Base-by-base conservation (phyloP, 495 filamentous ascomycete species). In the Acidomyces sp. region DNA sequence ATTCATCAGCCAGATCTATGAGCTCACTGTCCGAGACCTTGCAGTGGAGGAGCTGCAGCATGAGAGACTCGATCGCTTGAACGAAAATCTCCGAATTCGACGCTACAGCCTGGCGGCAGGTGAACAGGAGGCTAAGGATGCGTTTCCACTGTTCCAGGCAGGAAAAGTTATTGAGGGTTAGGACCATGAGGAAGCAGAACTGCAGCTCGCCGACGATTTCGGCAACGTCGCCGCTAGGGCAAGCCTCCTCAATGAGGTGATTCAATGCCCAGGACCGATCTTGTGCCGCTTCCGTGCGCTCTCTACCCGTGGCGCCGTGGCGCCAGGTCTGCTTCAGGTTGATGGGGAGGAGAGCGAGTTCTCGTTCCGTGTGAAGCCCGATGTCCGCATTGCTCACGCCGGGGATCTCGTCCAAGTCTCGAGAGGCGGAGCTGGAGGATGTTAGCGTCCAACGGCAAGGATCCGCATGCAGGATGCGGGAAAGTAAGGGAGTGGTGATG, bases 91-190 rank as follows among this genome's bases (percentile, higher is more conserved):
- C 41, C 26, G 80, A 69, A 2, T 63, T 63, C 1, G 68, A 62
- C 16, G 63, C 51, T 3, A 78, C 69, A 0, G 86, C 76, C 29
- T 41, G 46, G 37, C 68, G 72, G 42, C 77, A 78, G 0, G 79
- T 86, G 35, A 95, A 65, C 1, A 85, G 60, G 23, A 93, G 62
- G 25, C 67, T 67, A 5, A 87, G 59, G 20, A 92, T 53, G 44
- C 82, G 66, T 59, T 80, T 82, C 87, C 87, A 97, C 48, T 94
- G 85, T 50, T 87, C 78, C 18, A 87, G 66, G 54, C 83, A 93
- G 1, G 85, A 85, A 47, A 77, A 72, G 55, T 92, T 95, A 57
- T 80, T 80, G 30, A 95, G 65, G 18, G 79, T 81, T 43, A 85
- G 64, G 9, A 84, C 77, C 55, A 80, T 82, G 3, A 95, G 51